These are phyloP conservation scores for Phaeoacremonium minimum DNA, from an alignment of 2,329 filamentous ascomycete genomes.

Conservation along the genomic window DNA sequence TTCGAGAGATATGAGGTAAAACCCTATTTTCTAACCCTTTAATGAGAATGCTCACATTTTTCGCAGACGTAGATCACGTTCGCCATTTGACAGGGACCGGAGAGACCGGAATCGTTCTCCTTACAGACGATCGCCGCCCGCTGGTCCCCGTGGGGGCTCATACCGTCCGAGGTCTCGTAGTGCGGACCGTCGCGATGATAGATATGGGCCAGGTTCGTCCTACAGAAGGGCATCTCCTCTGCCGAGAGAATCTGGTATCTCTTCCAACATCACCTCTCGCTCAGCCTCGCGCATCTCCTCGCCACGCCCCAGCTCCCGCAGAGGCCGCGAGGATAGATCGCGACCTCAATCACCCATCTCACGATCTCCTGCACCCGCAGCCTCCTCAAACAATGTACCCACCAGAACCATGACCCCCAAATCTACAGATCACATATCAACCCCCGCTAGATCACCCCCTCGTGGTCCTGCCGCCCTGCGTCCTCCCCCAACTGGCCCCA, in stretches of 20 bases:
- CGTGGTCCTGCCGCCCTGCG: constrained; percentile 51
- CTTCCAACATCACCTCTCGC: constrained; percentile 46
- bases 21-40: constrained; percentile 12
- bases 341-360: constrained; percentile 37
- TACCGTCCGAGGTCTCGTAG: constrained; percentile 52
- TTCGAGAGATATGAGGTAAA: constrained; percentile 25
- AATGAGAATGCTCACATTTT: constrained; percentile 5
- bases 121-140: constrained; percentile 31
- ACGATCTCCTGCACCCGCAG: constrained; percentile 23
- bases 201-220: constrained; percentile 26
- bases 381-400: constrained; percentile 8
- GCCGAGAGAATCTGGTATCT: constrained; percentile 42
- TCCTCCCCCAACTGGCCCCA: constrained; percentile 43
- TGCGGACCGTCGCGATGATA: constrained; percentile 41
- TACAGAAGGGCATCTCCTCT: constrained; percentile 42
- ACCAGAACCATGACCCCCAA: constrained; percentile 7
- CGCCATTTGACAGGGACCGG: constrained; percentile 44
- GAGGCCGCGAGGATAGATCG: constrained; percentile 40
- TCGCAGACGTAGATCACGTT: constrained; percentile 48
- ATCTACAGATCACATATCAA: not conserved
- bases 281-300: constrained; percentile 47
- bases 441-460: constrained; percentile 39
- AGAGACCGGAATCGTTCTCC: constrained; percentile 38
- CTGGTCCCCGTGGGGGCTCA: constrained; percentile 31
- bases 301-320: constrained; percentile 42